Evolutionary conservation across 495 filamentous ascomycete species (phyloP).

Genomic region (Sporormia fimetaria): DNA sequence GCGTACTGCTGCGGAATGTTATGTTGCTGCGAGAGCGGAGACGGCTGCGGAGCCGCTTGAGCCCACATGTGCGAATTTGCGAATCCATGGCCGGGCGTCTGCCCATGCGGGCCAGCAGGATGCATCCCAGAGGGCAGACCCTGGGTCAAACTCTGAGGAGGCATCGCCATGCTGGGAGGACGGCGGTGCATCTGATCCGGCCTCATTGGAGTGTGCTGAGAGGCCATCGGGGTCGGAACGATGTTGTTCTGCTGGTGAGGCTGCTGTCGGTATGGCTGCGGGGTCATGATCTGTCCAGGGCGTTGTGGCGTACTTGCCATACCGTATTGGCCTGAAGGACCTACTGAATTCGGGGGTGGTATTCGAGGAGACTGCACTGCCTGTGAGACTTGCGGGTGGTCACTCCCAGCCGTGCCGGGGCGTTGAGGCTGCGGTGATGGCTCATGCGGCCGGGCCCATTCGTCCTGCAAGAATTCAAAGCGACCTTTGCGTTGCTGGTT

Average conservation of each 20-base stretch:
- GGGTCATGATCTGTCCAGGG: slow-evolving; percentile 45
- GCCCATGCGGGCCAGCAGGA: slow-evolving; percentile 24
- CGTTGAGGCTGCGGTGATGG: slow-evolving; percentile 9
- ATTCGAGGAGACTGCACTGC: slow-evolving; percentile 28
- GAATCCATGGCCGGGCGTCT: slow-evolving; percentile 37
- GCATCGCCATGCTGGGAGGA: slow-evolving; percentile 33
- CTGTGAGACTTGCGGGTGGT: slow-evolving; percentile 19
- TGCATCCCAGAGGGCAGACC: slow-evolving; percentile 5
- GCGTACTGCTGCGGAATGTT: slow-evolving; percentile 37
- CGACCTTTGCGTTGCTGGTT: slow-evolving; percentile 64
- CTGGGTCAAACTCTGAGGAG: slow-evolving; percentile 10
- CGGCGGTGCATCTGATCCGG: slow-evolving; percentile 40
- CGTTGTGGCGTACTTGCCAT: slow-evolving; percentile 20
- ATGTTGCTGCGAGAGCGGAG: slow-evolving; percentile 38
- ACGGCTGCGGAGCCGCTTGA: slow-evolving; percentile 44
- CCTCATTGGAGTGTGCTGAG: slow-evolving; percentile 37
- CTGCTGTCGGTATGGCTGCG: slow-evolving; percentile 38
- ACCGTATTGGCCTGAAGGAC: slow-evolving; percentile 16
- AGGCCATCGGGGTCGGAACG: slow-evolving; percentile 42
- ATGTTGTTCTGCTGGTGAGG: slow-evolving; percentile 44
- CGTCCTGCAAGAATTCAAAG: slow-evolving; percentile 59
- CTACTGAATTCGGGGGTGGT: slow-evolving; percentile 38
- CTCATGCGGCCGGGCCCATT: slow-evolving; percentile 70
- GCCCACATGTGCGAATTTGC: slow-evolving; percentile 41
- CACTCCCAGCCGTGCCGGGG: slow-evolving; percentile 14